Base-by-base conservation (phyloP, 805 yeast genomes). In the Maudiozyma pseudohumilis region DNA sequence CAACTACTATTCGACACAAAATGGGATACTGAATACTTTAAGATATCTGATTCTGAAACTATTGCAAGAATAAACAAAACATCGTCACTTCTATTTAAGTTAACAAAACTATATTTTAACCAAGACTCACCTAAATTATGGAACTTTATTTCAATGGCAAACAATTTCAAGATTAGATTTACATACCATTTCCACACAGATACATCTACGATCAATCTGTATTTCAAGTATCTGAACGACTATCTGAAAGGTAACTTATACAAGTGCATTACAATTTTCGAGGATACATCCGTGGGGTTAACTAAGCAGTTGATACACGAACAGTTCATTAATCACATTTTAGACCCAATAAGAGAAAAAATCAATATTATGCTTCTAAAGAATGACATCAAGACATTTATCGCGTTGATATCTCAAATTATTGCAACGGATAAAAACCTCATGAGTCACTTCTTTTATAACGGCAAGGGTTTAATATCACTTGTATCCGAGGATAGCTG, bases 141-240 rank as follows among this genome's bases (percentile, higher is more conserved):
- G 77, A 77, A 72, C 1, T 55, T 74, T 16, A 68, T 66, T 25
- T 47, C 63, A 0, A 49, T 75, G 7, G 54, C 76, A 1, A 56
- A 64, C 20, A 72, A 72, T 27, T 65, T 74, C 42, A 52, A 58
- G 12, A 50, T 64, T 6, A 63, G 79, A 35, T 76, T 75, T 50
- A 62, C 70, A 28, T 76, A 67, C 52, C 81, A 75, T 49, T 75
- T 75, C 56, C 65, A 67, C 5, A 40, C 61, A n/a, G 28, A 70
- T 62, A 50, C 47, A 7, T 38, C 69, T 65, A 33, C 49, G 16
- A 80, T 74, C 47, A 79, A 75, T 47, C 64, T 73, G 60, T 73
- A 75, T 23, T 65, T 72, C 42, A 59, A 59, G 16, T 75, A 65
- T 42, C 56, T 67, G n/a, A 69, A 71, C 44, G 64, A 63, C 26